These are phyloP conservation scores for Xylariales sp. DNA, from an alignment of 2,329 filamentous ascomycete genomes.

Conservation along the genomic window DNA sequence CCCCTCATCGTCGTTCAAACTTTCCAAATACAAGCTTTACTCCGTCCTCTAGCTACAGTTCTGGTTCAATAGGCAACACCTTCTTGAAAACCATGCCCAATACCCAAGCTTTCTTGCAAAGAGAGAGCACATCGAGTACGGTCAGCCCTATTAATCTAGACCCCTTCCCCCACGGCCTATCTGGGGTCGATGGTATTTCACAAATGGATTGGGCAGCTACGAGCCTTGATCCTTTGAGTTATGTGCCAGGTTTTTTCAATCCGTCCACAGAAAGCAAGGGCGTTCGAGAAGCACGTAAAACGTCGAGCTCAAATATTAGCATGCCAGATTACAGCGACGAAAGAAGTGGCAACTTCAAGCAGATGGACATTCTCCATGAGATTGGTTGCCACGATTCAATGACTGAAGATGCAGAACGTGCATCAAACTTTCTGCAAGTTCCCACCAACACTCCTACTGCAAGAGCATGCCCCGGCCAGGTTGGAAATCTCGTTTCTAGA, in stretches of 20 bases:
- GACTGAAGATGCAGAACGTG: too few species aligned
- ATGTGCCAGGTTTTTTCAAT: slow-evolving; percentile 15
- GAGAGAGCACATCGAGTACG: slow-evolving; percentile 10
- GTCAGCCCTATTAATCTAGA: slow-evolving; percentile 15
- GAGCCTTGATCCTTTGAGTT: slow-evolving; percentile 10
- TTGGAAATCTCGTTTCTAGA: slow-evolving; percentile 2
- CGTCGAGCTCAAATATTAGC: slow-evolving; percentile 32
- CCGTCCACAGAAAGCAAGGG: slow-evolving; percentile 11
- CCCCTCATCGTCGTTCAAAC: slow-evolving; percentile 41
- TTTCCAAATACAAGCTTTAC: slow-evolving; percentile 12
- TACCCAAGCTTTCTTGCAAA: slow-evolving; percentile 21
- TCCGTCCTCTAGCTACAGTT: too few species aligned
- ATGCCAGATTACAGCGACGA: slow-evolving; percentile 32
- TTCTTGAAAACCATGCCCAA: slow-evolving; percentile 22
- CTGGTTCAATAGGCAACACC: too few species aligned
- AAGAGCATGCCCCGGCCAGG: not conserved
- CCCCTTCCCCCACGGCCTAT: slow-evolving; percentile 18
- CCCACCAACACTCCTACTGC: slow-evolving; percentile 1
- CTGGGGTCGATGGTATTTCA: slow-evolving; percentile 20
- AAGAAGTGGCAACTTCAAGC: too few species aligned
- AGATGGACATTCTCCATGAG: too few species aligned
- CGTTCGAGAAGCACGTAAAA: slow-evolving; percentile 18
- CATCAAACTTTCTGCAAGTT: slow-evolving; percentile 1
- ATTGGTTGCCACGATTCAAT: too few species aligned
- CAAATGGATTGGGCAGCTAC: slow-evolving; percentile 18